phyloP scores from a whole-genome alignment of 768 basidiomycete genomes.

The Russula brevipes region DNA sequence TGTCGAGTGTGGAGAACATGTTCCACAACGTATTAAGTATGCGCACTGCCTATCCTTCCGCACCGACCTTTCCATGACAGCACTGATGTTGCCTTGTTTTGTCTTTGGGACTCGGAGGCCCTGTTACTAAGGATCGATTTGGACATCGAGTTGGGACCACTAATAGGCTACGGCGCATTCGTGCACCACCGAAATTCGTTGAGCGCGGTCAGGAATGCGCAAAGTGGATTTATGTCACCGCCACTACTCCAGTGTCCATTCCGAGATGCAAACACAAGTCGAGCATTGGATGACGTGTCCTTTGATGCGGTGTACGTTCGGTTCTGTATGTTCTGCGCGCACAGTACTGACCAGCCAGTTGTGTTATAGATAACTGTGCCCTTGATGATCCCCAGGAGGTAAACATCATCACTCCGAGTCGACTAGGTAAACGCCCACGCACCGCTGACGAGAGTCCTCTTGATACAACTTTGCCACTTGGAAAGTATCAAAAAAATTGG shows the following conservation, averaged over 20 bases:
- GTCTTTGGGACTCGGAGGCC: no score
- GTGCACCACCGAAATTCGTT: constrained; percentile 33
- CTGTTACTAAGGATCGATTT: constrained; percentile 33
- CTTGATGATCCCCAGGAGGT: background rate
- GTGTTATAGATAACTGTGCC: background rate
- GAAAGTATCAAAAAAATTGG: constrained; percentile 22
- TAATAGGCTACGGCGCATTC: constrained; percentile 36
- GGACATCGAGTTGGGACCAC: constrained; percentile 37
- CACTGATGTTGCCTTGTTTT: background rate
- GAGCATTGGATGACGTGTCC: constrained; percentile 32
- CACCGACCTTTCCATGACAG: no score
- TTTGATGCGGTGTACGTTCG: constrained; percentile 44
- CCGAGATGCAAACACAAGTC: constrained; percentile 36
- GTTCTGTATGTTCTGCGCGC: constrained; percentile 39
- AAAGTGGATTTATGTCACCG: constrained; percentile 37
- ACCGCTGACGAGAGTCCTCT: no score
- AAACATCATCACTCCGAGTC: background rate
- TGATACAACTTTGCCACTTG: constrained; percentile 38
- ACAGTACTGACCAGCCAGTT: no score
- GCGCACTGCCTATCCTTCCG: no score
- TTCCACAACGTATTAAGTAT: no score
- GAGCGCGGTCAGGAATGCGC: constrained; percentile 33
- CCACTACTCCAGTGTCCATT: constrained; percentile 39
- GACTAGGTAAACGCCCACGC: no score
- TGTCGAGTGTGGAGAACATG: no score